Base-by-base conservation (phyloP, 2,329 filamentous ascomycete species). In the Bertia moriformis region DNA sequence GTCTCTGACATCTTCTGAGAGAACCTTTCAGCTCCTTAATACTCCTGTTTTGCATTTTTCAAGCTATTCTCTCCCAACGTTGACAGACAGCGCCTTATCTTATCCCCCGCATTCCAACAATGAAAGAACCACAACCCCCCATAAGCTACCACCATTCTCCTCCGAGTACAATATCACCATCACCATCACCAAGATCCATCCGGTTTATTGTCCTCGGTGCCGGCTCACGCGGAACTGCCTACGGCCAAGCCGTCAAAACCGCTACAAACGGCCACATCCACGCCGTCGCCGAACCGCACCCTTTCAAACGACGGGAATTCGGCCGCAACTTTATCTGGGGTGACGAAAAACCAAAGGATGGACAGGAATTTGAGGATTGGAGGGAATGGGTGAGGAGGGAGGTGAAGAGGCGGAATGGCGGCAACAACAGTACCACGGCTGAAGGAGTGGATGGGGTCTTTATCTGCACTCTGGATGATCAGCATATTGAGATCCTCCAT, bases 381-480 rank as follows among this genome's bases (percentile, higher is more conserved):
- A 65, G 63, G 27, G 73, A 83, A 2, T 93, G 87, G 57, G 52
- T 93, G n/a, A 52, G 59, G 14, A 91, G 80, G 59, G 87, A 94
- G 59, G 55, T 58, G 14, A 51, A 58, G 10, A 71, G 86, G 19
- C 70, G 85, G 10, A 24, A 39, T 4, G 27, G 41, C 12, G 38
- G 39, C 17, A 14, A 15, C 22, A 38, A 40, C 38, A 29, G 50
- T 15, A 42, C 43, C 18, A 45, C 59, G 3, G 45, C 57, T 13
- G 49, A 56, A 19, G 61, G 60, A 1, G 53, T 73, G 1, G 67
- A 74, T 51, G 68, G 71, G 0, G 69, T 76, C 13, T 78, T 83
- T 47, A 68, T 85, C 36, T 83, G 78, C 55, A 86, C 93, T 2
- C 67, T 89, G 7, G 91, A 98, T 56, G 83, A 93, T 58, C 79